A percentile compares a stretch with the other conserved stretches of the same genome.
Evolutionary conservation across 1,139 yeast species (phyloP).

Genomic region (Arxiozyma slooffiae): DNA sequence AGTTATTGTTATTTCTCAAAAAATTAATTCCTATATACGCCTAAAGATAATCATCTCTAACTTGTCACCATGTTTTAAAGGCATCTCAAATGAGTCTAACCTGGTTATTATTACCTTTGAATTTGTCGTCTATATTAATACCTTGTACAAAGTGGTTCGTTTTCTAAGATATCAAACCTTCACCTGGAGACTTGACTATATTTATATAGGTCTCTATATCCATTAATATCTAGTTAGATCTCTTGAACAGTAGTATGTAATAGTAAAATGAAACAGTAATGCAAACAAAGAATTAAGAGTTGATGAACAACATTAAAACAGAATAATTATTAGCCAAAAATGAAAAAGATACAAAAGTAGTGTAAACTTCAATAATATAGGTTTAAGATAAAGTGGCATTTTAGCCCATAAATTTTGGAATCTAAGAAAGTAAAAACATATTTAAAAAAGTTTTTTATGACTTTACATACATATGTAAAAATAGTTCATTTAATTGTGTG

Average conservation of each 20-base stretch:
- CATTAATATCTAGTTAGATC: neutral
- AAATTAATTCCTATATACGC: neutral
- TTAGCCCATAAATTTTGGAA: neutral
- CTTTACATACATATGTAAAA: neutral
- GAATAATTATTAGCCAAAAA: neutral
- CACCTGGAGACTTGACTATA: neutral
- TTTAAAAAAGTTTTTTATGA: no score
- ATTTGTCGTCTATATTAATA: neutral
- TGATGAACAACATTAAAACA: neutral
- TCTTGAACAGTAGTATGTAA: neutral
- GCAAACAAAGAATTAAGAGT: neutral
- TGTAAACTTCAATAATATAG: neutral
- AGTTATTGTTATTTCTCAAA: neutral
- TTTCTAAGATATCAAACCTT: neutral
- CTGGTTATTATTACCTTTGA: neutral
- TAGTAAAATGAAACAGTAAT: neutral
- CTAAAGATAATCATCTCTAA: neutral
- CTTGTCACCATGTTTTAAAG: neutral
- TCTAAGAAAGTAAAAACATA: neutral
- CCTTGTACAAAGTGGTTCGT: neutral
- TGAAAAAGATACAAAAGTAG: neutral
- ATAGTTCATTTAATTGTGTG: neutral
- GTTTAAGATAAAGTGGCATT: neutral
- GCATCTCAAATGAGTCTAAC: neutral
- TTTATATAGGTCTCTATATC: neutral